Base-by-base conservation (phyloP, 306 rosid genomes). In the Trifolium fragiferum region DNA sequence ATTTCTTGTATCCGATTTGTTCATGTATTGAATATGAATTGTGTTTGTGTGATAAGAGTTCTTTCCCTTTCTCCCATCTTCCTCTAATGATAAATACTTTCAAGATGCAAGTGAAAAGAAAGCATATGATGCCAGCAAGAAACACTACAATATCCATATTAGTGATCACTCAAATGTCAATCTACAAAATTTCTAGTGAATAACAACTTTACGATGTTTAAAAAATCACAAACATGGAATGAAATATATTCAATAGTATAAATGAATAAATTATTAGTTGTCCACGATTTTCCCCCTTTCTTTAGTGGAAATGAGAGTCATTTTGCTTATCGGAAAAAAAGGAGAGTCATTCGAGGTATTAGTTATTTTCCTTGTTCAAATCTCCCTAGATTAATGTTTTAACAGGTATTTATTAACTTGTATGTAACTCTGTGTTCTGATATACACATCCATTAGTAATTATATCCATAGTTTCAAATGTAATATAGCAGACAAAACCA, bases 321-420 rank as follows among this genome's bases (percentile, higher is more conserved):
- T 65, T 71, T 30, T 14, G 40, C 11, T 60, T 7, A 15, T 59
- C 5, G 19, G 20, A 27, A 15, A 50, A 74, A 30, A 74, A 27
- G 20, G 23, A 60, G 54, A 61, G 55, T 13, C 32, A 55, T 75
- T 71, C 47, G 50, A 19, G 57, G 21, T 21, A 38, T 33, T 46
- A 61, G 53, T 68, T 63, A 25, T 15, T 41, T 60, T 20, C 3
- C 11, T 58, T 35, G 18, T 13, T 68, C 51, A 75, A 54, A 58
- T 51, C 46, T 41, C 61, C 72, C 70, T 18, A 76, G 41, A 65
- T 57, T 81, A 64, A 40, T 73, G n/a, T 35, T 73, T 58, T 66
- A 66, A 55, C 49, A 21, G 19, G 32, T 27, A 50, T 51, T 44
- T 23, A 54, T 8, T 5, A 38, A 9, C 63, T 41, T 68, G 66